A percentile compares a stretch with the other conserved stretches of the same genome.
Conservation (phyloP, 2,329 filamentous ascomycete species). For the Dactylellina leptospora region DNA sequence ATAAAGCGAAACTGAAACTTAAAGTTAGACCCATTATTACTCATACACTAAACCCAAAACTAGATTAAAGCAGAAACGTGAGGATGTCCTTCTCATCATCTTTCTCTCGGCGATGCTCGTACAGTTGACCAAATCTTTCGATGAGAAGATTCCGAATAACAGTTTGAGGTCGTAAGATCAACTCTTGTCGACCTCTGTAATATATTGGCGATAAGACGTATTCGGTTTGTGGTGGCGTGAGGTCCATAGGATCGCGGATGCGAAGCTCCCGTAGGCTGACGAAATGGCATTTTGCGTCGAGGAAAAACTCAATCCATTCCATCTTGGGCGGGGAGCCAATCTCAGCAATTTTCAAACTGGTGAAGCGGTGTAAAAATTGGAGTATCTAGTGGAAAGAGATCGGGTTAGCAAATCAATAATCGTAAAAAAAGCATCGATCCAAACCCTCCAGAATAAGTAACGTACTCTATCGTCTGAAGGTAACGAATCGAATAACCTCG, state of each 20-base stretch:
- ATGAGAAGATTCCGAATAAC: background rate
- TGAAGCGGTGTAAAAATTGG: constrained; percentile 2
- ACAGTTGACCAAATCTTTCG: background rate
- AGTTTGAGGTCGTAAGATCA: constrained; percentile 1
- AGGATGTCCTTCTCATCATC: constrained; percentile 2
- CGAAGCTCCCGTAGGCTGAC: constrained; percentile 3
- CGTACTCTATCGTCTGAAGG: constrained; percentile 1
- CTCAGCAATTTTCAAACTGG: constrained; percentile 8
- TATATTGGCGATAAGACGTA: constrained; percentile 6
- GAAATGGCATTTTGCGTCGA: constrained; percentile 7
- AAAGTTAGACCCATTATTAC: background rate
- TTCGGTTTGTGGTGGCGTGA: constrained; percentile 2
- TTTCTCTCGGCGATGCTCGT: constrained; percentile 1
- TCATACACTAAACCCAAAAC: no score
- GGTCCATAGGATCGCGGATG: constrained; percentile 1
- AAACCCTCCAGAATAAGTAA: background rate
- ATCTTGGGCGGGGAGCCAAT: constrained; percentile 4
- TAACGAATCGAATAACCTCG: background rate
- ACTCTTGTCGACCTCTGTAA: constrained; percentile 5
- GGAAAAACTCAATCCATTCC: constrained; percentile 14
- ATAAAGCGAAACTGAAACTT: background rate
- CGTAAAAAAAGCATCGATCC: no score
- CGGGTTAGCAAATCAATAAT: background rate
- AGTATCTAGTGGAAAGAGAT: background rate
- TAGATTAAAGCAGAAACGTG: constrained; percentile 12